Conservation (phyloP, 352 stramenopile species). For the Phytophthora sansomeana region DNA sequence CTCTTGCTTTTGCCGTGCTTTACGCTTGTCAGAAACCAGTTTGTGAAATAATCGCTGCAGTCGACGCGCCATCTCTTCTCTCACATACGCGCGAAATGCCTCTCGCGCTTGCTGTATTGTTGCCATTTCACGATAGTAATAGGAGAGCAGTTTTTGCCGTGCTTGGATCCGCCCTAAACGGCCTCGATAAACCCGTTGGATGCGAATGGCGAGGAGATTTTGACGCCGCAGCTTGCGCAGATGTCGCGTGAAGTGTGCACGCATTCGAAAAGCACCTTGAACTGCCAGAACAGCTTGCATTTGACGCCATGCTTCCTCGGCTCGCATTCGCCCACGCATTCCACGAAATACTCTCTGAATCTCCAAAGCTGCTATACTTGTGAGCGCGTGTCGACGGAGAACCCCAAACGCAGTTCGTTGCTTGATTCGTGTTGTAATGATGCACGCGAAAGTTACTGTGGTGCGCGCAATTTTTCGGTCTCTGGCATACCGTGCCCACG, state of each 20-base stretch:
- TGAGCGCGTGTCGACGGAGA: slow-evolving; percentile 53
- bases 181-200: slow-evolving; percentile 73
- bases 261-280: slow-evolving; percentile 73
- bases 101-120: slow-evolving; percentile 62
- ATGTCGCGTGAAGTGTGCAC: slow-evolving; percentile 62
- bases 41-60: slow-evolving; percentile 56
- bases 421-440: slow-evolving; percentile 44
- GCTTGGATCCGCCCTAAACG: slow-evolving; percentile 54
- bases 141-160: slow-evolving; percentile 43
- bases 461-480: slow-evolving; percentile 47
- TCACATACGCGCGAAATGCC: slow-evolving; percentile 49
- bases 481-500: slow-evolving; percentile 45
- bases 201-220: slow-evolving; percentile 57
- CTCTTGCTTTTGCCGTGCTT: slow-evolving; percentile 33
- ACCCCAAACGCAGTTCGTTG: slow-evolving; percentile 44
- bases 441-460: slow-evolving; percentile 40
- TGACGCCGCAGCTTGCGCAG: slow-evolving; percentile 47
- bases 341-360: slow-evolving; percentile 72
- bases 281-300: slow-evolving; percentile 65
- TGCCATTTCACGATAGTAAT: slow-evolving; percentile 69
- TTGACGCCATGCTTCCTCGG: slow-evolving; percentile 38
- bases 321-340: slow-evolving; percentile 44
- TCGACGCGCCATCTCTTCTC: slow-evolving; percentile 46
- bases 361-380: slow-evolving; percentile 62
- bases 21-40: slow-evolving; percentile 37